Evolutionary conservation across 2,329 filamentous ascomycete species (phyloP).

Genomic region (Nothomitra cinnamomea): DNA sequence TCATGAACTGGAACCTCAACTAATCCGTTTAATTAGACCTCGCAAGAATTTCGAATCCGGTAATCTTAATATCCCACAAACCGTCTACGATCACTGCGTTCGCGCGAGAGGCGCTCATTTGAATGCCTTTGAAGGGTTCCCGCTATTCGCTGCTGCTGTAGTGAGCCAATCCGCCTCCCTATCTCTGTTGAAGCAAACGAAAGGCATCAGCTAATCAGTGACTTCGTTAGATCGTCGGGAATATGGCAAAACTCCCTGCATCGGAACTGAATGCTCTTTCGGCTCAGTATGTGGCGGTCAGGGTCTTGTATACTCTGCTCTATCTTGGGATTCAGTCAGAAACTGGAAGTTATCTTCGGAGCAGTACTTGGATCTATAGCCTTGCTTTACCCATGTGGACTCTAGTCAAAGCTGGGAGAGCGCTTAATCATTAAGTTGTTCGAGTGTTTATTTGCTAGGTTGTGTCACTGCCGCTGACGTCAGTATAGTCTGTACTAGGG

Average conservation of each 20-base stretch:
- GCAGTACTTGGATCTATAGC: slow-evolving; percentile 19
- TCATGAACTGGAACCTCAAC: too few species aligned
- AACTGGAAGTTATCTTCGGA: slow-evolving; percentile 18
- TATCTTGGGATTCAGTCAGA: slow-evolving; percentile 20
- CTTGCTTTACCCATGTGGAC: slow-evolving; percentile 19
- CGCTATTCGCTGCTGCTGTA: slow-evolving; percentile 21
- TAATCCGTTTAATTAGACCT: slow-evolving; percentile 11
- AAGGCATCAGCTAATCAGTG: background rate
- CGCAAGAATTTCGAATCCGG: slow-evolving; percentile 18
- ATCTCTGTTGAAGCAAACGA: too few species aligned
- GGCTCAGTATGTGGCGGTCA: slow-evolving; percentile 18
- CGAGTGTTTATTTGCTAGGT: too few species aligned
- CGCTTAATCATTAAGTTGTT: background rate
- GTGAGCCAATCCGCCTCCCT: slow-evolving; percentile 9
- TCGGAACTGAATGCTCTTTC: slow-evolving; percentile 19
- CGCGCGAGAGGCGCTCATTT: slow-evolving; percentile 19
- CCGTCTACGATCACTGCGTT: slow-evolving; percentile 14
- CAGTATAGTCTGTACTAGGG: too few species aligned
- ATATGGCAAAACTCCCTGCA: slow-evolving; percentile 17
- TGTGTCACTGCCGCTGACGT: too few species aligned
- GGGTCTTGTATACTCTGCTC: slow-evolving; percentile 19
- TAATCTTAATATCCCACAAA: slow-evolving; percentile 15
- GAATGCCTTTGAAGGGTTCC: slow-evolving; percentile 21
- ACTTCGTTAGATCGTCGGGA: slow-evolving; percentile 16
- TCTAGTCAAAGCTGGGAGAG: slow-evolving; percentile 17